A percentile compares a stretch with the other conserved stretches of the same genome.
Evolutionary conservation across 306 rosid species (phyloP).

Genomic region (Rosa chinensis): DNA sequence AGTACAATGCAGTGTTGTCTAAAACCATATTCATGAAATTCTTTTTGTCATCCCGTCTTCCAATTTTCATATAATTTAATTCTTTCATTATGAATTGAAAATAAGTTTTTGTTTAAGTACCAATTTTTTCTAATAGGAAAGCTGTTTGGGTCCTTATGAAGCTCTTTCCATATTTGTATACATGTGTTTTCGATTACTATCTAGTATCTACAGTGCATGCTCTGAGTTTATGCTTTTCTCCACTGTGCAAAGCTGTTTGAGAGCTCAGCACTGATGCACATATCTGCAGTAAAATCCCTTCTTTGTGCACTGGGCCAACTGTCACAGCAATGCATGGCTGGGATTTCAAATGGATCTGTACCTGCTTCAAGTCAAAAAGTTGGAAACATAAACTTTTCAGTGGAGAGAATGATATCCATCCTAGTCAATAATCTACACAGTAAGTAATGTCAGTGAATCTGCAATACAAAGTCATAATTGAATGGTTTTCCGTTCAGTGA

Average conservation of each 20-base stretch:
- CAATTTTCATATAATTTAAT: not conserved
- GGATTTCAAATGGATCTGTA: slow-evolving; percentile 61
- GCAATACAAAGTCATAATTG: not conserved
- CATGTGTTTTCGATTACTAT: not conserved
- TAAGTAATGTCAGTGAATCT: slow-evolving; percentile 46
- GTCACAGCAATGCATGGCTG: slow-evolving; percentile 73
- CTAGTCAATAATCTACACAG: slow-evolving; percentile 92
- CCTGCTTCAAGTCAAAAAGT: slow-evolving; percentile 72
- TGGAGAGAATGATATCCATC: slow-evolving; percentile 94
- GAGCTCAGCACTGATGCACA: slow-evolving; percentile 91
- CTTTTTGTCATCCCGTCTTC: not conserved
- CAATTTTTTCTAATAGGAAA: not conserved
- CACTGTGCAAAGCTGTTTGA: slow-evolving; percentile 75
- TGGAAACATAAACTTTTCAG: slow-evolving; percentile 87
- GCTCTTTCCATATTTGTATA: not conserved
- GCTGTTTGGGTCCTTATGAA: not conserved
- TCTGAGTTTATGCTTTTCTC: slow-evolving; percentile 42
- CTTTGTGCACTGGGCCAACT: slow-evolving; percentile 89
- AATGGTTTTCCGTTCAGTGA: not conserved
- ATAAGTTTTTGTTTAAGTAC: not conserved
- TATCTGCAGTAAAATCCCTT: slow-evolving; percentile 89
- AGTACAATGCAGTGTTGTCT: not conserved
- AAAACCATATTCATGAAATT: not conserved
- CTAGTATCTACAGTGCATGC: slow-evolving; percentile 6
- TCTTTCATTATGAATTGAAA: not conserved